Conservation (phyloP, 1,139 yeast genomes). For the Fermentozyma sake region DNA sequence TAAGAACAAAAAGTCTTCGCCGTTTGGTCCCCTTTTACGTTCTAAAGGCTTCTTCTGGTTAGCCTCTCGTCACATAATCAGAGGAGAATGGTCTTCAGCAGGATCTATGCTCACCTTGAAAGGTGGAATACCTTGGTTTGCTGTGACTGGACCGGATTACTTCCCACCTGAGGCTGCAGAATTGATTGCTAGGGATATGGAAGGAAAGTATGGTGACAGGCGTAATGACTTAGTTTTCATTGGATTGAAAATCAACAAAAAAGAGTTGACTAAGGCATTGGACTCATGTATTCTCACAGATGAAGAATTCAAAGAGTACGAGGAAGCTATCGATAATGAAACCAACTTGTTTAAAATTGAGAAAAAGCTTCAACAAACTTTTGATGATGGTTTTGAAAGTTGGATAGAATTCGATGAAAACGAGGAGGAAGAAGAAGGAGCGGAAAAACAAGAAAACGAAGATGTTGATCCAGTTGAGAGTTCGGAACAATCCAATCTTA, state of each 20-base stretch:
- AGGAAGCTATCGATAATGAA: constrained; percentile 19
- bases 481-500: too few species aligned
- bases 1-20: constrained; percentile 29
- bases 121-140: constrained; percentile 46
- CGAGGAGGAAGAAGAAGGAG: constrained; percentile 3
- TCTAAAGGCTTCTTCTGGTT: constrained; percentile 46
- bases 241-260: constrained; percentile 31
- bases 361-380: constrained; percentile 21
- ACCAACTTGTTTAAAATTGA: constrained; percentile 27
- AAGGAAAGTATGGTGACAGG: constrained; percentile 38
- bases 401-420: constrained; percentile 14
- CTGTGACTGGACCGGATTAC: constrained; percentile 29
- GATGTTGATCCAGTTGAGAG: not conserved
- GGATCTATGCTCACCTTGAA: constrained; percentile 39
- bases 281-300: constrained; percentile 36
- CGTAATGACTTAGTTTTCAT: constrained; percentile 43
- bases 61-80: constrained; percentile 36
- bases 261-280: constrained; percentile 19
- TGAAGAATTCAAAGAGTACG: constrained; percentile 24
- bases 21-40: constrained; percentile 33
- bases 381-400: constrained; percentile 34
- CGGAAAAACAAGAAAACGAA: not conserved
- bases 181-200: constrained; percentile 30
- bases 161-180: constrained; percentile 28
- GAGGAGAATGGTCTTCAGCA: constrained; percentile 47